Conservation (phyloP, 257 asterid genomes). For the Nicotiana sylvestris region DNA sequence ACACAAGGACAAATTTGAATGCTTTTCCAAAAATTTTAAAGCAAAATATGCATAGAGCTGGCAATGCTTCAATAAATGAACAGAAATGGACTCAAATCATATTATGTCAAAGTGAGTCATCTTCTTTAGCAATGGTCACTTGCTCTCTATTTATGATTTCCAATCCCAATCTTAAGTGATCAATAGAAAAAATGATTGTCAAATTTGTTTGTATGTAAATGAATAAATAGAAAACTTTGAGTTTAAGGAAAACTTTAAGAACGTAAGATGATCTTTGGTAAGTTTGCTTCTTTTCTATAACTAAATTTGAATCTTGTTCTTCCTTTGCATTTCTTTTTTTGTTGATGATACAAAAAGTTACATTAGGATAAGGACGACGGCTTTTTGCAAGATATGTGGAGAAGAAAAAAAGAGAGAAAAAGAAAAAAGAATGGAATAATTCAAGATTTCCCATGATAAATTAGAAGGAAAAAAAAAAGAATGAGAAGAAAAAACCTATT, state of each 20-base stretch:
- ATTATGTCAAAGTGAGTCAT: not conserved
- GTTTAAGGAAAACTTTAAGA: not conserved
- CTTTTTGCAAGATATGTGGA: constrained; percentile 13
- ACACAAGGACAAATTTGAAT: too few relatives aligned
- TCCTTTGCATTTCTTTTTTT: constrained; percentile 20
- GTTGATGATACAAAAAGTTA: constrained; percentile 25
- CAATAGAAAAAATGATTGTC: not conserved
- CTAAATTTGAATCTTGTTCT: not conserved
- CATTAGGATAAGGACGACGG: constrained; percentile 11
- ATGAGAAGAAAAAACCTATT: constrained; percentile 6
- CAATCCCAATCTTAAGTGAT: not conserved
- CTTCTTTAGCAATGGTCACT: not conserved
- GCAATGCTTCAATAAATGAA: not conserved
- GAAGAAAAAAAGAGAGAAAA: not conserved
- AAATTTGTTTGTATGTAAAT: not conserved
- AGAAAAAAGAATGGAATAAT: not conserved
- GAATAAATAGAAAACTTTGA: not conserved
- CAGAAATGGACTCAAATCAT: not conserved
- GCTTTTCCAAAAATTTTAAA: not conserved
- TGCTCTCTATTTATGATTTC: not conserved
- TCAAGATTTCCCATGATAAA: constrained; percentile 13
- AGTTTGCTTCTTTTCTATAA: not conserved
- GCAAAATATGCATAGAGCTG: not conserved
- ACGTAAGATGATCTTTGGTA: not conserved
- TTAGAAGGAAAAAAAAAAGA: not conserved